phyloP scores from a whole-genome alignment of 208 protist species.

The Trichomonas vaginalis region DNA sequence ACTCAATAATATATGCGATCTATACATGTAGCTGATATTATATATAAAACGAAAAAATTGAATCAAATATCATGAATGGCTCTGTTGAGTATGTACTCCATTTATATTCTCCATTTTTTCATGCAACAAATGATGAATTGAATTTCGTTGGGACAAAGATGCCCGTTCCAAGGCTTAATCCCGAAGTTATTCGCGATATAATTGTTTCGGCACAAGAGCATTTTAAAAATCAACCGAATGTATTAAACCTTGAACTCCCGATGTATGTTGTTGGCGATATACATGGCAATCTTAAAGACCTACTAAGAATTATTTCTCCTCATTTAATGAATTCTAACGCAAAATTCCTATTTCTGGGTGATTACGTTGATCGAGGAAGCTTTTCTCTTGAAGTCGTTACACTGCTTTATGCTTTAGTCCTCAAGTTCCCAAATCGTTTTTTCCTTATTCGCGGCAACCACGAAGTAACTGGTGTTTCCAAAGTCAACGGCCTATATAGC shows the following conservation, averaged over 20 bases:
- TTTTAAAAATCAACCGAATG: not conserved
- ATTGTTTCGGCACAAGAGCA: not conserved
- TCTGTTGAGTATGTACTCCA: too few species aligned
- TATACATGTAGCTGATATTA: too few species aligned
- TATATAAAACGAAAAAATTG: too few species aligned
- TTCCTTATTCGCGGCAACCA: slow-evolving; percentile 90
- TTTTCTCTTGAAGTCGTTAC: slow-evolving; percentile 62
- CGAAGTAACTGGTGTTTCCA: slow-evolving; percentile 83
- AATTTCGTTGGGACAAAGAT: too few species aligned
- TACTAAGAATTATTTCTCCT: slow-evolving; percentile 54
- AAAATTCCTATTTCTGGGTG: slow-evolving; percentile 85
- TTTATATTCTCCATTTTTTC: too few species aligned
- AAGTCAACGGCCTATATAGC: slow-evolving; percentile 43
- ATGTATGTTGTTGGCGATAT: not conserved
- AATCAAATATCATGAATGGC: too few species aligned
- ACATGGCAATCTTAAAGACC: not conserved
- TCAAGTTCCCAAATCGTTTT: slow-evolving; percentile 71
- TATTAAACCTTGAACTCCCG: not conserved
- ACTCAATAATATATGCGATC: too few species aligned
- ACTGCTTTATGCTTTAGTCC: slow-evolving; percentile 66
- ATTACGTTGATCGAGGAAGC: slow-evolving; percentile 24
- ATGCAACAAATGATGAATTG: too few species aligned
- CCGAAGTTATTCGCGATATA: too few species aligned
- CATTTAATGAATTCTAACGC: slow-evolving; percentile 38
- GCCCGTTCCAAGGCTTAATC: too few species aligned